These are phyloP conservation scores for Pythium rhizo-oryzae DNA, from an alignment of 352 stramenopile species.

Conservation along the genomic window DNA sequence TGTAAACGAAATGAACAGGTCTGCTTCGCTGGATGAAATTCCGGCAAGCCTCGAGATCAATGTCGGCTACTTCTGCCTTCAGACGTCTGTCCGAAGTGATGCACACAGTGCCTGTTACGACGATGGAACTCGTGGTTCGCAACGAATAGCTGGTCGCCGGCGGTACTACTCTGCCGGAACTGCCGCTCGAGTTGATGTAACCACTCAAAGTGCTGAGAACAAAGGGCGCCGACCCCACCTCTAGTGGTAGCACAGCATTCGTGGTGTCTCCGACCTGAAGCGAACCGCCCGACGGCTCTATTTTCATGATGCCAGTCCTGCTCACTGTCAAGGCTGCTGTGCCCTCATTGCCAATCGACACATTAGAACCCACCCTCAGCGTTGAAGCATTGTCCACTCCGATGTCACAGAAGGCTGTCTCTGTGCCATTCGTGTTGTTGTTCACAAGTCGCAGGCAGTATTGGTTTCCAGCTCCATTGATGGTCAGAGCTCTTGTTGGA, in stretches of 20 bases:
- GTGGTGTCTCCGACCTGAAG: background rate
- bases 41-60: background rate
- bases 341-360: background rate
- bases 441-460: background rate
- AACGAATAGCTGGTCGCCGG: slow-evolving; percentile 1
- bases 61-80: too few relatives aligned
- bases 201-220: background rate
- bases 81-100: slow-evolving; percentile 4
- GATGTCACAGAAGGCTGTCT: slow-evolving; percentile 6
- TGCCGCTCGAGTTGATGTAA: slow-evolving; percentile 5
- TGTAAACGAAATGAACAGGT: background rate
- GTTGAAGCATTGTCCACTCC: background rate
- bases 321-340: slow-evolving; percentile 1
- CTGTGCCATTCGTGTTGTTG: background rate
- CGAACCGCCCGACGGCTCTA: background rate
- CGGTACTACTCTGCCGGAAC: background rate
- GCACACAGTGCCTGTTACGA: slow-evolving; percentile 6
- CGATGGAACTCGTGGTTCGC: background rate
- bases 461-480: background rate
- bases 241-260: background rate
- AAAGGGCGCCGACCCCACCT: slow-evolving; percentile 5
- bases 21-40: background rate
- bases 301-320: slow-evolving; percentile 1
- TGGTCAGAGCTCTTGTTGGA: background rate
- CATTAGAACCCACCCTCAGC: background rate